Percentiles rank a stretch among this genome's conserved stretches.
Conservation (phyloP, 495 filamentous ascomycete genomes). For the Podospora conica region DNA sequence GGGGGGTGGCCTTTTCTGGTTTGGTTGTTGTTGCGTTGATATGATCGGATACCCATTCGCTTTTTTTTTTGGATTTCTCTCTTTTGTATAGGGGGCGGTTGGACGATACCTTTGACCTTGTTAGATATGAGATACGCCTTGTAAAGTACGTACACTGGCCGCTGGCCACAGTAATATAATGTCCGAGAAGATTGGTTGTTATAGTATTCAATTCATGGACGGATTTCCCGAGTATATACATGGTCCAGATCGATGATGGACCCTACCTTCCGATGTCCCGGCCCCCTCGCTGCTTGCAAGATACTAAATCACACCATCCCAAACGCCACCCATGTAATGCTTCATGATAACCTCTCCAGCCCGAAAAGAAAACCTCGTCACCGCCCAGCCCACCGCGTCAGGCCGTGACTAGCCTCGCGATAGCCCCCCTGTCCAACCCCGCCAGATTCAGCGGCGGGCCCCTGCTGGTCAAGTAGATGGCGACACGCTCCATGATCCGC, state of each 20-base stretch:
- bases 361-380: too few relatives aligned
- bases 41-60: background rate
- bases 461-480: background rate
- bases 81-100: background rate
- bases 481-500: slow-evolving; percentile 10
- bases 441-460: background rate
- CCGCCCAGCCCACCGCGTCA: background rate
- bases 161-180: background rate
- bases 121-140: background rate
- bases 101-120: background rate
- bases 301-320: background rate
- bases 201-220: background rate
- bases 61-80: background rate
- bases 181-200: background rate
- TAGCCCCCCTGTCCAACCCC: background rate
- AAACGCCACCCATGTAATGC: background rate
- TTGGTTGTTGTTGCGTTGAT: background rate
- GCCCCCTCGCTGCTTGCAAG: background rate
- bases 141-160: slow-evolving; percentile 1
- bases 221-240: too few relatives aligned
- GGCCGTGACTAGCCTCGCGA: background rate
- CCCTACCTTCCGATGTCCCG: background rate
- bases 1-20: background rate
- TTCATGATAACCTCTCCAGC: too few relatives aligned
- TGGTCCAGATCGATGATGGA: too few relatives aligned